A percentile compares a stretch with the other conserved stretches of the same genome.
phyloP scores from a whole-genome alignment of 2,329 filamentous ascomycete species.

The Penicillium italicum region DNA sequence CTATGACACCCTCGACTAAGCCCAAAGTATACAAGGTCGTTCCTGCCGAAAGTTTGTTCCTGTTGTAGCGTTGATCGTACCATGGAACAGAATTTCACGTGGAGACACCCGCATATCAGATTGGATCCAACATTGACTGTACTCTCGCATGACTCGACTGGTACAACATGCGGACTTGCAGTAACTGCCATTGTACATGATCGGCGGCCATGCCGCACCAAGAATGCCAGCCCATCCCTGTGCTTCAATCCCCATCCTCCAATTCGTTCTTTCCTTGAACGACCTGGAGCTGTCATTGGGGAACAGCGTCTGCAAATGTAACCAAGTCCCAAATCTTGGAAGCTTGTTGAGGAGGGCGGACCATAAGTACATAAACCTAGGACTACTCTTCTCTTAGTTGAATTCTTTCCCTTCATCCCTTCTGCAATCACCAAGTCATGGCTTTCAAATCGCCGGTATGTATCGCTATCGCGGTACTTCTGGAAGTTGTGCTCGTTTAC shows the following conservation, averaged over 20 bases:
- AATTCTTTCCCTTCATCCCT: not conserved
- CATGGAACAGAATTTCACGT: constrained; percentile 8
- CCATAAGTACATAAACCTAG: not conserved
- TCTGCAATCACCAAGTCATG: constrained; percentile 8
- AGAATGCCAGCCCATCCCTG: constrained; percentile 2
- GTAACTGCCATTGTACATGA: not conserved
- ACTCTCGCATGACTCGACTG: not conserved
- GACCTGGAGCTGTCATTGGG: not conserved
- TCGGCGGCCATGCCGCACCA: not conserved
- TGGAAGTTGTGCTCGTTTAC: constrained; percentile 18
- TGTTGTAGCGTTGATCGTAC: not conserved
- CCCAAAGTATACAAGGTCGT: not conserved
- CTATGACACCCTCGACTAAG: not conserved
- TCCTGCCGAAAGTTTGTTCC: constrained; percentile 1
- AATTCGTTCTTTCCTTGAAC: not conserved
- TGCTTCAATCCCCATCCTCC: not conserved
- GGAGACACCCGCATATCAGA: constrained; percentile 10
- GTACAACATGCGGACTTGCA: not conserved
- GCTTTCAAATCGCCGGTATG: constrained; percentile 7
- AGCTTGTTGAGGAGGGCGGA: not conserved
- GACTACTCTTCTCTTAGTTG: not conserved
- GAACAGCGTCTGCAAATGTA: not conserved
- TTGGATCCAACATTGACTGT: constrained; percentile 7
- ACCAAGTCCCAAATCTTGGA: not conserved
- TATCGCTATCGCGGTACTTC: constrained; percentile 15